These are phyloP conservation scores for Penstemon barbatus DNA, from an alignment of 257 asterid species.

Conservation along the genomic window DNA sequence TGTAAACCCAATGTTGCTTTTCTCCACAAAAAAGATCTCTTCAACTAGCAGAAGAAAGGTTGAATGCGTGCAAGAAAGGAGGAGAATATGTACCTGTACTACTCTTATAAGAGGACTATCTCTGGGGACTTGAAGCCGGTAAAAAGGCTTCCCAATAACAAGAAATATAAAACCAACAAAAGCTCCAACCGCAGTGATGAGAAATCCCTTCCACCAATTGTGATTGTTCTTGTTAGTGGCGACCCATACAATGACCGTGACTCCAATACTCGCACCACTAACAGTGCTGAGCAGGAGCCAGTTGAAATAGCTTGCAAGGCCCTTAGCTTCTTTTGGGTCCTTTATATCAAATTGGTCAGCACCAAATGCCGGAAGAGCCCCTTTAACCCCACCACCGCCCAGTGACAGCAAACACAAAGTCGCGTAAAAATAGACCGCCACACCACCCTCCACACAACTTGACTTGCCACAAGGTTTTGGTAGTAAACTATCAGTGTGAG, in stretches of 20 bases:
- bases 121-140: constrained; percentile 55
- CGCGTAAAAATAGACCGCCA: constrained; percentile 59
- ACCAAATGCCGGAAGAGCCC: constrained; percentile 81
- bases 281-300: constrained; percentile 64
- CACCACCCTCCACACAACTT: constrained; percentile 57
- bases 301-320: constrained; percentile 76
- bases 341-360: constrained; percentile 80
- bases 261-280: constrained; percentile 59
- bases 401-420: constrained; percentile 59
- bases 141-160: constrained; percentile 56
- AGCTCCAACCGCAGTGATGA: constrained; percentile 42
- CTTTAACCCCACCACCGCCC: constrained; percentile 73
- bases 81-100: constrained; percentile 43
- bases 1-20: too few relatives aligned
- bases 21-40: not conserved
- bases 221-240: constrained; percentile 55
- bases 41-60: not conserved
- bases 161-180: constrained; percentile 45
- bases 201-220: constrained; percentile 86
- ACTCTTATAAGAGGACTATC: constrained; percentile 67
- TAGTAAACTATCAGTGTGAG: constrained; percentile 48
- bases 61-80: not conserved
- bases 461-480: constrained; percentile 63
- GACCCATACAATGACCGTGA: constrained; percentile 70
- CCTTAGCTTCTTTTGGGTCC: constrained; percentile 62